Evolutionary conservation across 306 rosid genomes (phyloP).

Genomic region (Trifolium pratense): DNA sequence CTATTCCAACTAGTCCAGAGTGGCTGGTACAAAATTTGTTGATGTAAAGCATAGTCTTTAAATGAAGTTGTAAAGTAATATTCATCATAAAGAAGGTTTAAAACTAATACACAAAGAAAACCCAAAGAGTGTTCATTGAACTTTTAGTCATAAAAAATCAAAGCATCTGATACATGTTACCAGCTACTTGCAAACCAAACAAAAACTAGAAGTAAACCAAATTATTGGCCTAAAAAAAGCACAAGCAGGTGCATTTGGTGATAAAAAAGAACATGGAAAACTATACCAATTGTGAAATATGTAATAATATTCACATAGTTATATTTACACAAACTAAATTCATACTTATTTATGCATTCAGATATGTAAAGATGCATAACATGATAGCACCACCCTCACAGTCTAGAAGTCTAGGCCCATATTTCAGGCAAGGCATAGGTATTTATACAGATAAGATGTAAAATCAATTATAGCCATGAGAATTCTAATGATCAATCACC

Average conservation of each 20-base stretch:
- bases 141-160: neutral
- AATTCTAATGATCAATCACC: neutral
- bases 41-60: neutral
- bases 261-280: too few relatives aligned
- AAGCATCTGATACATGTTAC: constrained; percentile 3
- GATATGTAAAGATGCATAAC: constrained; percentile 9
- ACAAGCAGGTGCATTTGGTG: neutral
- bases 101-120: too few relatives aligned
- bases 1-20: neutral
- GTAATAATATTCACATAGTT: neutral
- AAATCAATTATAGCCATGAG: constrained; percentile 12
- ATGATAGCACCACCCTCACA: constrained; percentile 9
- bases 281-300: too few relatives aligned
- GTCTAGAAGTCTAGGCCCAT: constrained; percentile 12
- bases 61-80: too few relatives aligned
- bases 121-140: neutral
- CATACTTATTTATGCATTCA: neutral
- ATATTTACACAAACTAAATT: neutral
- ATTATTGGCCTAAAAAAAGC: neutral
- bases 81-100: too few relatives aligned
- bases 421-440: constrained; percentile 3
- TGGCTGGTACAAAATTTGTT: neutral
- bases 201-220: neutral
- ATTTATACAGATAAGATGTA: too few relatives aligned
- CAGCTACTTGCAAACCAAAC: neutral